These are phyloP conservation scores for Paracoccidioides brasiliensis DNA, from an alignment of 2,329 filamentous ascomycete genomes.

Conservation along the genomic window DNA sequence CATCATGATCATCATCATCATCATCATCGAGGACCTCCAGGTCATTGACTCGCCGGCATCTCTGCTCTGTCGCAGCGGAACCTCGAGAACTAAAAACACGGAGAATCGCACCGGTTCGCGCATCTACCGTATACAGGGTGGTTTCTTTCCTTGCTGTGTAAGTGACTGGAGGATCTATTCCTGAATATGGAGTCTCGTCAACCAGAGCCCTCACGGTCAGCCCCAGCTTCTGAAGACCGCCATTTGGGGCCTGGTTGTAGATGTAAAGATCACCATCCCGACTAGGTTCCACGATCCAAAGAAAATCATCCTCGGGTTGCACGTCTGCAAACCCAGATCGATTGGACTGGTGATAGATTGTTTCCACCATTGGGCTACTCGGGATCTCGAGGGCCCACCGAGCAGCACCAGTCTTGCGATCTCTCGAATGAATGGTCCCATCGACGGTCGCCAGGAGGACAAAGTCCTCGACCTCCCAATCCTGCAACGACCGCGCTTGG, in stretches of 20 bases:
- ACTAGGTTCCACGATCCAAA: conserved; percentile 92
- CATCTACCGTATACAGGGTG: conserved; percentile 78
- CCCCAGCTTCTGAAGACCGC: conserved; percentile 35
- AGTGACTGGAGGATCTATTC: conserved; percentile 62
- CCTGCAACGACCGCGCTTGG: conserved; percentile 91
- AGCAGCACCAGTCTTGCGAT: conserved; percentile 70
- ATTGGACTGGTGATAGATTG: conserved; percentile 63
- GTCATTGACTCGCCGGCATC: conserved; percentile 58
- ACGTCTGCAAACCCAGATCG: conserved; percentile 47
- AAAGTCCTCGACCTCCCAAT: conserved; percentile 99
- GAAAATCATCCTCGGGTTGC: conserved; percentile 60
- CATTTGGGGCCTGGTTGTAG: conserved; percentile 53
- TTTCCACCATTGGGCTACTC: conserved; percentile 81
- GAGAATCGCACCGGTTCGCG: conserved; percentile 65
- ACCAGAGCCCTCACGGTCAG: conserved; percentile 60
- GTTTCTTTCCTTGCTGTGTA: conserved; percentile 90
- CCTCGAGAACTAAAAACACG: conserved; percentile 73
- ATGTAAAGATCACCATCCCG: conserved; percentile 78
- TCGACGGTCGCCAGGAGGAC: conserved; percentile 99
- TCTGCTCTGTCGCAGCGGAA: conserved; percentile 56
- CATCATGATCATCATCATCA: conserved; percentile 17
- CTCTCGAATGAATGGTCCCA: conserved; percentile 83
- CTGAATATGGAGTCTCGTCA: conserved; percentile 68
- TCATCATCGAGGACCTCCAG: conserved; percentile 41
- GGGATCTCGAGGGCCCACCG: conserved; percentile 71